A percentile compares a stretch with the other conserved stretches of the same genome.
Evolutionary conservation across 2,329 filamentous ascomycete species (phyloP).

Genomic region (Talaromyces sp.): DNA sequence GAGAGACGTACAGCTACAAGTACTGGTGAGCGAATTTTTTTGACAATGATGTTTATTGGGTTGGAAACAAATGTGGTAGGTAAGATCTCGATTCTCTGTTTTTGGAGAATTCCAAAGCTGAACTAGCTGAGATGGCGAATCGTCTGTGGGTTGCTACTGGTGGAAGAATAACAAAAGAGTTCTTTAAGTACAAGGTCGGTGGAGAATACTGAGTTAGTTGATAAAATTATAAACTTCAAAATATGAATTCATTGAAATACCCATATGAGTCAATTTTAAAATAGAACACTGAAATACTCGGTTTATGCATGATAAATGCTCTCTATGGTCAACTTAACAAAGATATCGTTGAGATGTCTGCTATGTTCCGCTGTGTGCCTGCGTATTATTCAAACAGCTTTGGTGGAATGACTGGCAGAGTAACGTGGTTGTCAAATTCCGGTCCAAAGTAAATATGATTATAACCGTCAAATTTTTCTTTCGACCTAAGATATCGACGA

Average conservation of each 20-base stretch:
- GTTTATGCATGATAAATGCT: neutral
- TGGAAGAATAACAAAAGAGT: conserved; percentile 45
- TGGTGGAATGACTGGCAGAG: conserved; percentile 44
- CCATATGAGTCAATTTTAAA: neutral
- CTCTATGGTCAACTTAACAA: neutral
- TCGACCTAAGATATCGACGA: conserved; percentile 26
- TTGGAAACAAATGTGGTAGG: conserved; percentile 42
- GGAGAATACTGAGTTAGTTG: conserved; percentile 44
- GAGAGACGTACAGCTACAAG: conserved; percentile 44
- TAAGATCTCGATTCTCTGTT: conserved; percentile 1
- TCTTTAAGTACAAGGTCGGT: conserved; percentile 51
- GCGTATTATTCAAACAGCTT: neutral
- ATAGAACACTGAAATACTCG: neutral
- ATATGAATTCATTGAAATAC: too few species aligned
- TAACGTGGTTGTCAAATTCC: conserved; percentile 44
- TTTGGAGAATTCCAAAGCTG: neutral
- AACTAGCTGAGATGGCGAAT: conserved; percentile 27
- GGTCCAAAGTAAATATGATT: conserved; percentile 49
- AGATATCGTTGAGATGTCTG: too few species aligned
- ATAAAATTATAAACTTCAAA: neutral
- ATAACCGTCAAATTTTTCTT: conserved; percentile 41
- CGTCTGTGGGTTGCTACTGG: conserved; percentile 47
- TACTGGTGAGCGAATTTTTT: conserved; percentile 43
- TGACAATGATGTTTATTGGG: conserved; percentile 49
- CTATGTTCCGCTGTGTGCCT: neutral